Base-by-base conservation (phyloP, 2,329 filamentous ascomycete species). In the Lachnellula cervina region DNA sequence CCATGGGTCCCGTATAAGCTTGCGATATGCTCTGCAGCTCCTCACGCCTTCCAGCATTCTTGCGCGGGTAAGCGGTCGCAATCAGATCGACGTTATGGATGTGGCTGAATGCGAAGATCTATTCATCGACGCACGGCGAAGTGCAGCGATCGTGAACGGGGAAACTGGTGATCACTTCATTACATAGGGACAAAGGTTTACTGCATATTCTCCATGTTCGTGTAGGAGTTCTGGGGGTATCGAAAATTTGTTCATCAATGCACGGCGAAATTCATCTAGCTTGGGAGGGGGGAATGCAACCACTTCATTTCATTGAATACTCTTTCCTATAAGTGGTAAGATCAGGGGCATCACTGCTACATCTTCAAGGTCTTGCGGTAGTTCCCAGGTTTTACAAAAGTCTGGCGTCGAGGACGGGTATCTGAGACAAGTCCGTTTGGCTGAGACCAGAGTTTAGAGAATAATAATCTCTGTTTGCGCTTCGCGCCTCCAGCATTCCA, bases 1-100 rank as follows among this genome's bases (percentile, higher is more conserved):
- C 68, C 87, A 96, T 65, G 94, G 94, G 63, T 90, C 90, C 67
- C 88, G 87, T 65, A 91, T 97, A 69, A 95, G 89, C 71, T 74
- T 99, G 74, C 80, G 94, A 64, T 99, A 99, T 76, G 93, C 92
- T 64, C 77, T 99, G 70, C 94, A 97, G 75, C 76, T 99, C 64
- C 79, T 99, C 65, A 69, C 72, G 42, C 66, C 72, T 54, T 70
- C 69, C 61, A 86, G 89, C 73, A 96, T 97, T 73, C 81, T 97
- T 67, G 90, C 93, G 57, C 87, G 89, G 70, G 89, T 94, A 68
- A 89, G 87, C 70, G 88, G 88, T 57, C 84, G 86, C 67, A 81
- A 78, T 60, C 86, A 89, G 69, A 91, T 93, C 67, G 88, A 91
- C 67, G 76, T 89, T 55, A 80, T 84, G 67, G 89, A 93, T 71